Base-by-base conservation (phyloP, 2,329 filamentous ascomycete genomes). In the Cladosporium oxysporum region DNA sequence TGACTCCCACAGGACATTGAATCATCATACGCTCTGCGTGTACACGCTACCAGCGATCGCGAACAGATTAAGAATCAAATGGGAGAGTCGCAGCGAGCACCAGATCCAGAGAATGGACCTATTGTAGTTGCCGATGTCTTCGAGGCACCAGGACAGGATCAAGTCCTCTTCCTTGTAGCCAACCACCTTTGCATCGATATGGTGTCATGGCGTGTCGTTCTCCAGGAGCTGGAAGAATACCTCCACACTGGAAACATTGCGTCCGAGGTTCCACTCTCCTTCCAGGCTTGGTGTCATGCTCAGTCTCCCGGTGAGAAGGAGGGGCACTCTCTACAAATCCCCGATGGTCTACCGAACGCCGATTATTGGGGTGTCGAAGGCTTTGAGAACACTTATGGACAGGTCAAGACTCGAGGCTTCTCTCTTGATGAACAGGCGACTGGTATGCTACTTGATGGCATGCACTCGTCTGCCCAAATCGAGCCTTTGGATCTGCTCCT, bases 101-200 rank as follows among this genome's bases (percentile, higher is more conserved):
- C 61, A 5, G 61, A 63, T 31, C 61, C 61, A 2, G 61, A 63
- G 18, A 8, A 63, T 3, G 61, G 61, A 35, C 61, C 61, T 35
- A 63, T 63, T 26, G 49, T 63, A 8, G 61, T 63, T 5, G 61
- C 61, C 26, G 61, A 63, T 37, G 21, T 63, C 49, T 63, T 63
- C 23, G 61, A 63, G 35, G 61, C 61, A 12, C 50, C 61, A 4
- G 61, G 61, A 44, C 41, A 53, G 16, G 61, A 63, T 23, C 61
- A 63, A 21, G 61, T 63, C 8, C 61, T 63, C 18, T 63, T 63
- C 49, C 26, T 63, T 18, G 61, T 63, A 6, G 61, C 61, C 16
- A 55, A 55, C 50, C 61, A 63, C n/a, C 50, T 63, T 28, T 63
- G 61, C 49, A 63, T 63, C 10, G 61, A 63, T 26, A 63, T 63